phyloP scores from a whole-genome alignment of 805 yeast species.

The Cyberlindnera euphorbiiphila region DNA sequence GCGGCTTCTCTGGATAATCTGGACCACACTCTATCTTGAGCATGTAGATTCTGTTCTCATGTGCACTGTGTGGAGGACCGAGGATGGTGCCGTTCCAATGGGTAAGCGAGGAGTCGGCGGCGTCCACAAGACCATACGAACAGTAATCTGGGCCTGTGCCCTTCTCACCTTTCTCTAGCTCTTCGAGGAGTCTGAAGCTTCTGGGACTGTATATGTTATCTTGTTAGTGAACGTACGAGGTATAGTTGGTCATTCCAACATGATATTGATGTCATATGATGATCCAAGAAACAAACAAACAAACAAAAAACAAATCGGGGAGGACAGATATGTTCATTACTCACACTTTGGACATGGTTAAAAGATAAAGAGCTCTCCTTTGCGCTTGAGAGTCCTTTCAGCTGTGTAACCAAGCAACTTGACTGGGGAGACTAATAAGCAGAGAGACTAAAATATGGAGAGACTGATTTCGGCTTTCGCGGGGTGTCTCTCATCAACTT shows the following conservation, averaged over 20 bases:
- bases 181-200: conserved; percentile 91
- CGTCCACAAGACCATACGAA: conserved; percentile 87
- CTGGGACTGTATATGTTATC: conserved; percentile 58
- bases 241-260: not conserved
- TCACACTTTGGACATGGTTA: conserved; percentile 8
- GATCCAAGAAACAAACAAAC: no score
- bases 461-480: no score
- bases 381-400: no score
- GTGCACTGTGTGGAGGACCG: conserved; percentile 92
- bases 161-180: conserved; percentile 96
- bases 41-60: conserved; percentile 91
- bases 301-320: no score
- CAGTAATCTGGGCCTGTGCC: conserved; percentile 96
- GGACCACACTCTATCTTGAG: conserved; percentile 78
- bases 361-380: not conserved
- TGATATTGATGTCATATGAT: not conserved
- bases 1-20: conserved; percentile 86
- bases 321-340: not conserved
- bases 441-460: no score
- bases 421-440: no score
- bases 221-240: not conserved
- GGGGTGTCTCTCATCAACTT: no score
- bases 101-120: conserved; percentile 90
- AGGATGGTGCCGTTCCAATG: conserved; percentile 97
- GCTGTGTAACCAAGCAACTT: no score